Evolutionary conservation across 2,329 filamentous ascomycete genomes (phyloP).

Genomic region (Thelonectria rubi): DNA sequence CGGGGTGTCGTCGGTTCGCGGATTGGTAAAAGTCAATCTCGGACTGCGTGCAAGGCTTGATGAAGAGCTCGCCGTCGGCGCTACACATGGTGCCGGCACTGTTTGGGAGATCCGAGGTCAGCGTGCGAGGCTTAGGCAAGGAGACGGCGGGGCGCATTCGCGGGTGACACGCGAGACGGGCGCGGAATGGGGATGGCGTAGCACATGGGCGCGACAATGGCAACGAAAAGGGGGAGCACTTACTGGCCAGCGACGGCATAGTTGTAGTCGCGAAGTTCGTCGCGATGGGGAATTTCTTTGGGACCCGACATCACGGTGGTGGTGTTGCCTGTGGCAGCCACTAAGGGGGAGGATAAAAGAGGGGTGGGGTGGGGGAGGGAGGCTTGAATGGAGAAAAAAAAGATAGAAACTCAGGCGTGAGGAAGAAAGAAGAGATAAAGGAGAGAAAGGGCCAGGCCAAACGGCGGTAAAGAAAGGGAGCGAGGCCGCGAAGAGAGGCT

Average conservation of each 20-base stretch:
- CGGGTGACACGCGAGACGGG: slow-evolving; percentile 6
- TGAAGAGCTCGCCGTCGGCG: slow-evolving; percentile 82
- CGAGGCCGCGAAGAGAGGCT: background rate
- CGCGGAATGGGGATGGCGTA: slow-evolving; percentile 8
- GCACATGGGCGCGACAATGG: background rate
- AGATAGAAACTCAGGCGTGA: slow-evolving; percentile 6
- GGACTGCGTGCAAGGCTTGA: slow-evolving; percentile 88
- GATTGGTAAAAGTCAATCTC: slow-evolving; percentile 93
- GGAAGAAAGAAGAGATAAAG: slow-evolving; percentile 8
- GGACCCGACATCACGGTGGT: slow-evolving; percentile 38
- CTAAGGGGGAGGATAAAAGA: slow-evolving; percentile 26
- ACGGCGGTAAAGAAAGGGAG: slow-evolving; percentile 27
- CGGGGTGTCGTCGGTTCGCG: slow-evolving; percentile 69
- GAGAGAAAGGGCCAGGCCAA: slow-evolving; percentile 13
- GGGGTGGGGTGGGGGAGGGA: slow-evolving; percentile 11
- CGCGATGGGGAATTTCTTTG: slow-evolving; percentile 61
- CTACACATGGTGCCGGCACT: slow-evolving; percentile 94
- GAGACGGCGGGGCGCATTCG: slow-evolving; percentile 15
- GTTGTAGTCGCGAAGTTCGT: slow-evolving; percentile 73
- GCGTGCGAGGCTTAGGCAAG: slow-evolving; percentile 5
- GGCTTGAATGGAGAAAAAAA: slow-evolving; percentile 5
- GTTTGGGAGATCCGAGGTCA: slow-evolving; percentile 30
- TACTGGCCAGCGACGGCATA: slow-evolving; percentile 87
- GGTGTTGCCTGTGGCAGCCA: slow-evolving; percentile 30
- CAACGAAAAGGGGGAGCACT: slow-evolving; percentile 51